phyloP scores from a whole-genome alignment of 495 filamentous ascomycete species.

The Cudoniella acicularis region DNA sequence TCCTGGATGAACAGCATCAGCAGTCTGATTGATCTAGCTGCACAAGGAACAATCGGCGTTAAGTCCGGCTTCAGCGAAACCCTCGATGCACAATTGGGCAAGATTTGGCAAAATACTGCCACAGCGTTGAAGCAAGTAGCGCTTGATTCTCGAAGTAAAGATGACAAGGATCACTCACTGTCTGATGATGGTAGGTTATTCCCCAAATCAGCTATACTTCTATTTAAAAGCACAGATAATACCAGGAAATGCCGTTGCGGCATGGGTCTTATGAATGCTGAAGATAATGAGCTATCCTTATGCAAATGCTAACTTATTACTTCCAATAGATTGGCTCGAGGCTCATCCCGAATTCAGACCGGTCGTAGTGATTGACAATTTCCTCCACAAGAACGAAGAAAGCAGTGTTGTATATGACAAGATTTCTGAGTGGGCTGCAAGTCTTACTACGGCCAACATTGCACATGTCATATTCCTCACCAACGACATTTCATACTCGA shows the following conservation, averaged over 20 bases:
- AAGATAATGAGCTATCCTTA: no score
- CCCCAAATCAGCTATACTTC: not conserved
- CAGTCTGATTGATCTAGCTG: conserved; percentile 85
- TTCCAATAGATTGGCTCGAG: conserved; percentile 85
- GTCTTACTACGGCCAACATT: conserved; percentile 81
- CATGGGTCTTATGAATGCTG: no score
- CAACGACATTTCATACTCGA: conserved; percentile 83
- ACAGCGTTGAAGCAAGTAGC: conserved; percentile 75
- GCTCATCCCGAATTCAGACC: conserved; percentile 81
- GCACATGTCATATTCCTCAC: conserved; percentile 98
- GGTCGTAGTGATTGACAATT: conserved; percentile 92
- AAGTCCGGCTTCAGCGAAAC: conserved; percentile 96
- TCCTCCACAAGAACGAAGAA: conserved; percentile 74
- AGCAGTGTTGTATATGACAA: conserved; percentile 79
- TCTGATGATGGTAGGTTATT: conserved; percentile 28
- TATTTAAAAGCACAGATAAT: no score
- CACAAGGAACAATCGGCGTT: conserved; percentile 88
- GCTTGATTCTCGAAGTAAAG: conserved; percentile 61
- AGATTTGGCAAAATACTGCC: conserved; percentile 86
- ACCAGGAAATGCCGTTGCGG: no score
- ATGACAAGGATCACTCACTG: conserved; percentile 68
- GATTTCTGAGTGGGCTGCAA: conserved; percentile 86
- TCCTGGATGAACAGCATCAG: conserved; percentile 95
- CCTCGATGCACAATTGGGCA: conserved; percentile 82
- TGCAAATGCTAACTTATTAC: not conserved